A percentile compares a stretch with the other conserved stretches of the same genome.
phyloP scores from a whole-genome alignment of 1,284 basidiomycete species.

The Leccinum solheimii region DNA sequence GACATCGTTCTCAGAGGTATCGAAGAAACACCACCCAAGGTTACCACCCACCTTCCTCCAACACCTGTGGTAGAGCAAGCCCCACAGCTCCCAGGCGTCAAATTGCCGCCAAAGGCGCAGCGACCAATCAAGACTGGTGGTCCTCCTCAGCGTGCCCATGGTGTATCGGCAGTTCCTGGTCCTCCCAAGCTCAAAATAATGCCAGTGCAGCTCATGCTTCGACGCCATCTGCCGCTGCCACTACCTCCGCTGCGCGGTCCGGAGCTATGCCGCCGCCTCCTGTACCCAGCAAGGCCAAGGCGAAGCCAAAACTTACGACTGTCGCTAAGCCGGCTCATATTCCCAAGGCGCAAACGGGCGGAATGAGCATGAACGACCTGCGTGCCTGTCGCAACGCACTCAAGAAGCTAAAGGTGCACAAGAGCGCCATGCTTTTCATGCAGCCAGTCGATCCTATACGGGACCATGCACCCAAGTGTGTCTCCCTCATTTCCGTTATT shows the following conservation, averaged over 20 bases:
- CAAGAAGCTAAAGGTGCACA: conserved; percentile 38
- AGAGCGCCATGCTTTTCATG: conserved; percentile 74
- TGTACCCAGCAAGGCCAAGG: conserved; percentile 39
- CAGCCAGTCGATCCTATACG: conserved; percentile 90
- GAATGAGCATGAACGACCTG: conserved; percentile 81
- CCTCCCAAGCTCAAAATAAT: conserved; percentile 60
- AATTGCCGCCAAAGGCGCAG: conserved; percentile 29
- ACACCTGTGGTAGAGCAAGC: conserved; percentile 68
- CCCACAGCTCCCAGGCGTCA: conserved; percentile 54
- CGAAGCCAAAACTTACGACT: conserved; percentile 38
- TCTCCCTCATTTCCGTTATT: conserved; percentile 29
- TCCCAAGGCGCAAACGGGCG: conserved; percentile 75
- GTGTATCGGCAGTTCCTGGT: conserved; percentile 41
- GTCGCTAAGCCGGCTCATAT: conserved; percentile 48
- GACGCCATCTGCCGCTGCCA: conserved; percentile 19
- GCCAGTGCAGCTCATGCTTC: conserved; percentile 29
- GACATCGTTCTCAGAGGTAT: conserved; percentile 85
- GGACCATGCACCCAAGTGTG: conserved; percentile 80
- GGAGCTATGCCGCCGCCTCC: conserved; percentile 36
- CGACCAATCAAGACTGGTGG: conserved; percentile 44
- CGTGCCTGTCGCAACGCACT: conserved; percentile 79
- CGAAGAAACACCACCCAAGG: conserved; percentile 83
- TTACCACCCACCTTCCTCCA: conserved; percentile 81
- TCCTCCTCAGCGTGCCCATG: conserved; percentile 45
- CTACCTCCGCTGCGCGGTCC: conserved; percentile 24